Evolutionary conservation across 495 filamentous ascomycete genomes (phyloP), one percentile per base, ranked within the genome.

Genomic region (Penicillium tannophilum): DNA sequence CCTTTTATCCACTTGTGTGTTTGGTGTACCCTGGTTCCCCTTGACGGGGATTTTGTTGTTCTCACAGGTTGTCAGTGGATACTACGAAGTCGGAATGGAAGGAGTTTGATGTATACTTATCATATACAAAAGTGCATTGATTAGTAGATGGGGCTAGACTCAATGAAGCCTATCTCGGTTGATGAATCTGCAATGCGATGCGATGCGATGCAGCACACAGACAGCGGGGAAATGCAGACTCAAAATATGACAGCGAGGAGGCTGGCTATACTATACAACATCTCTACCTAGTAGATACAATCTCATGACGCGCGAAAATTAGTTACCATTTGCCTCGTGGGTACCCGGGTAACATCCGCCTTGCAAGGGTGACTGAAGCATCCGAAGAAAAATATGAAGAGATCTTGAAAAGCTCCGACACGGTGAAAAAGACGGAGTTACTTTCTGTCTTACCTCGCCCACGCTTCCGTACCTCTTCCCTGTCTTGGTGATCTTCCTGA

Each of bases 281-380:
- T 28, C 4, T 28, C 28, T 28, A 12, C 6, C 12, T 36, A 35
- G 33, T 36, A 36, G 33, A 17, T 4, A 17, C n/a, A 6, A 36
- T 1, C 17, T 17, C 39, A n/a, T 41, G 6, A 41, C 14, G 39
- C 16, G 16, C 16, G 11, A 41, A 41, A 5, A 3, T 14, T 8
- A 3, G 12, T 17, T n/a, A 41, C 17, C 39, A 14, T 14, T 33
- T 8, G 12, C 24, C 24, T 36, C 33, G 33, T 36, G 33, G 6
- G 44, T 48, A 24, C 19, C 48, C 23, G 26, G 46, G 59, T 61
- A n/a, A 51, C 58, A 56, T 61, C 58, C 52, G 52, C 19, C n/a
- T 58, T 58, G 17, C 1, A 52, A 23, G 56, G 26, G 48, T 36
- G 17, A 46, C 36, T 46, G 56, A 46, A 50, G 43, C 52, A 54